Conservation (phyloP, 139 green algal species). For the Volvox africanus region DNA sequence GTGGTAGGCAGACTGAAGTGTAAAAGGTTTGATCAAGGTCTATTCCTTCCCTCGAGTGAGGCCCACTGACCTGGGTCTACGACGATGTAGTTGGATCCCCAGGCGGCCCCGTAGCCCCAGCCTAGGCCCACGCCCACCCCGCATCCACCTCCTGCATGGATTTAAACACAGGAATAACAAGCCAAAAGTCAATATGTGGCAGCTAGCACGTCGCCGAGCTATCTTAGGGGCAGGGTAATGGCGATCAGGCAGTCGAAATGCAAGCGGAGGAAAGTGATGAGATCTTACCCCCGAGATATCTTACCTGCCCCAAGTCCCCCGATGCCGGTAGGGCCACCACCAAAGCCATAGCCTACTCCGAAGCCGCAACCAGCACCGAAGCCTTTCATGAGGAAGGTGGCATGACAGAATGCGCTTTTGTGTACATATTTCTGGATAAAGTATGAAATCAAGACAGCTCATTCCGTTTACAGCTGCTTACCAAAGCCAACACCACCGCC, state of each 20-base stretch:
- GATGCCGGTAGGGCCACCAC: slow-evolving; percentile 58
- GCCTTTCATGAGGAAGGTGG: slow-evolving; percentile 39
- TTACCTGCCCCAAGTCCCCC: slow-evolving; percentile 64
- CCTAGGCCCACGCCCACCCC: slow-evolving; percentile 71
- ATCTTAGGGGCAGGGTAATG: too few species aligned
- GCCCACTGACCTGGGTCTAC: slow-evolving; percentile 54
- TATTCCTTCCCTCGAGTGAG: too few species aligned
- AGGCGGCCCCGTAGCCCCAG: slow-evolving; percentile 70
- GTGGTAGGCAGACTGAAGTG: not conserved
- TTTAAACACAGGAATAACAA: not conserved
- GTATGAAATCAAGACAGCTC: not conserved
- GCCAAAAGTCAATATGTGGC: not conserved
- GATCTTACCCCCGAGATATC: not conserved
- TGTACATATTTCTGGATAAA: not conserved
- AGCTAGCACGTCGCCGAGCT: too few species aligned
- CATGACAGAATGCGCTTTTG: not conserved
- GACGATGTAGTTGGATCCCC: slow-evolving; percentile 72
- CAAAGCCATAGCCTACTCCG: slow-evolving; percentile 75
- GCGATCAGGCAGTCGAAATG: too few species aligned
- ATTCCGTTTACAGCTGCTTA: slow-evolving; percentile 29
- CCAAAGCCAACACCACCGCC: slow-evolving; percentile 69
- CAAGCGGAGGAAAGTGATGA: too few species aligned
- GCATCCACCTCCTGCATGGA: slow-evolving; percentile 67
- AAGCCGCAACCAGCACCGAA: slow-evolving; percentile 71
- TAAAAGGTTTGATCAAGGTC: not conserved